Base-by-base conservation (phyloP, 371 early-diverging fungal genomes). In the Nosema muscidifuracis region DNA sequence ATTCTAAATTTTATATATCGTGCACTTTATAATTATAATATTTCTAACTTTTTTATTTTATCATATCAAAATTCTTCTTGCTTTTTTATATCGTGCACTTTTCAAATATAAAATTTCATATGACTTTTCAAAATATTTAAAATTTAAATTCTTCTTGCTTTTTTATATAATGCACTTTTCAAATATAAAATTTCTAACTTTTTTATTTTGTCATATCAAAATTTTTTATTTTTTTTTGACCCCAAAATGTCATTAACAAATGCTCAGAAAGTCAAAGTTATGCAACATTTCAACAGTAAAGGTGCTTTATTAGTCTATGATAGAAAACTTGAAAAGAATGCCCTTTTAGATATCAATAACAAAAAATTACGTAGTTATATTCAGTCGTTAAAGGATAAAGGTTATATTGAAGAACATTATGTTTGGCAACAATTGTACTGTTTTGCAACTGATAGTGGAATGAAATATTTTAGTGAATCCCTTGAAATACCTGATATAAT, bases 361-460 rank as follows among this genome's bases (percentile, higher is more conserved):
- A 38, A 50, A 30, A 65, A 73, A 31, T 67, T 83, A 20, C 75
- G 74, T 66, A 76, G 76, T 51, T 71, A 67, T 55, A 70, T 83
- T 31, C 79, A 57, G 57, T 80, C 73, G 3, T 50, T 81, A 18
- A 55, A 36, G 22, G 76, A 77, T 30, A 72, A 71, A 33, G 77
- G 75, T 53, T 75, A 69, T 58, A 61, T 81, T 43, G 58, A 67
- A 33, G 82, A 77, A 56, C 15, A 64, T 31, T 81, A 77, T 60
- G 71, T 76, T 6, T 83, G 83, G 83, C 75, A 70, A 57, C 81
- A 81, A 53, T 76, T 72, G 16, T 83, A 82, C 55, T 77, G 69
- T 38, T 73, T 77, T 9, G 43, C 82, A n/a, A 83, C 77, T 13
- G 57, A 71, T 12, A 65, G 65, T 53, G 83, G 83, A 50, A 63